Evolutionary conservation across 148 eudicot genomes (phyloP), one percentile per base, ranked within the genome.

Genomic region (Heliosperma pusillum): DNA sequence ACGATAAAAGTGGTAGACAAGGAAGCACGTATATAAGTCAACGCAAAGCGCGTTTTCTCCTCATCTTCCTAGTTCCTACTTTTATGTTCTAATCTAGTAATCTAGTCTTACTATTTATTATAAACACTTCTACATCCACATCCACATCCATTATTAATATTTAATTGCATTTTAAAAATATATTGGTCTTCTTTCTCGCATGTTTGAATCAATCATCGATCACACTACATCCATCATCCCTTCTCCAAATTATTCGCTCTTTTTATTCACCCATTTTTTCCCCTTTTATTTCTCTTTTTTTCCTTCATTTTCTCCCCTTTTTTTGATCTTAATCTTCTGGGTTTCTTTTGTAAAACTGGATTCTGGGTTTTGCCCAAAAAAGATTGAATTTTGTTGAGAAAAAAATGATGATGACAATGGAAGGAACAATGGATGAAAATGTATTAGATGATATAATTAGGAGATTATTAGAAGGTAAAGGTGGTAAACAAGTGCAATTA

Each of bases 371-470:
- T n/a, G n/a, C n/a, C n/a, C n/a, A 20, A 57, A 16, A 52, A 52
- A 13, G 57, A 52, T 52, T 16, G 4, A 58, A 13, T 60, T 60
- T 60, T 60, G 26, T 60, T 26, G 30, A 2, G 17, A 2, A 1
- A 36, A 73, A 72, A 77, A 86, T 84, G 76, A 90, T 89, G 96
- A 89, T 90, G 91, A 89, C 93, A 61, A 90, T 92, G 88, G 98
- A 95, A 74, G 96, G 96, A 50, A 83, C 67, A 65, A 89, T 89
- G 93, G 98, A 89, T 75, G 82, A 87, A 55, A 88, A 75, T 62
- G 87, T 80, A 21, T 66, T 93, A 65, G 97, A 94, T 75, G 92
- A 85, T 82, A 91, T 94, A 61, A 94, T 94, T 63, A 87, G 92
- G 69, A 85, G 89, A 68, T 85, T 93, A 26, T 74, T 88, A 40